Base-by-base conservation (phyloP, 2,329 filamentous ascomycete species). In the Tolypocladium tropicale region DNA sequence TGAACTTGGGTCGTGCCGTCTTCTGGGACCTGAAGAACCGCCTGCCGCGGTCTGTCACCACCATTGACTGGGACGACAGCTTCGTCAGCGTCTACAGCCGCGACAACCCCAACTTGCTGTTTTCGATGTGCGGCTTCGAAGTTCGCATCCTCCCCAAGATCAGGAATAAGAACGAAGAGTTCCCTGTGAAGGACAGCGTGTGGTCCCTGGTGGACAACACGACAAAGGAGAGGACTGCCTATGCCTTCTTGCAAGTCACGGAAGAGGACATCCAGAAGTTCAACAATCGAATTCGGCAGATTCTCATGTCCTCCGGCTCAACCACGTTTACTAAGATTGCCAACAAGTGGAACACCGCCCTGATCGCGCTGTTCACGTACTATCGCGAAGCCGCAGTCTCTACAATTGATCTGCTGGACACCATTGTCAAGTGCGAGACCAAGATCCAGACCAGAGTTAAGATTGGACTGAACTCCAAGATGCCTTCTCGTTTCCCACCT, bases 11-110 rank as follows among this genome's bases (percentile, higher is more conserved):
- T 46, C 87, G 95, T 58, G 95, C 95, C 57, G 94, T 96, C 2
- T 99, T 99, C 76, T 99, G 94, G 94, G 93, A 99, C 68, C 74
- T 99, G 70, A 97, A 99, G 81, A 99, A 99, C 71, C 86, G 94
- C 43, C 78, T 99, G 56, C 95, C 94, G 28, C 83, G 94, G 63
- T 96, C 92, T 2, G 85, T 99, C 49, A 99, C 94, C 0, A 99
- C 94, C 0, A 95, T 99, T 57, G 94, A 99, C 61, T 99, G 94
- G 94, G 94, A 99, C 64, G 94, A 99, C 69, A 97, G 94, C 0
- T 99, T 99, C 67, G 89, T 91, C 30, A 97, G 93, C 65, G 94
- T 99, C 11, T 99, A 99, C 78, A 97, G 93, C 70, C 85, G 90
- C 62, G 94, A 99, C 73, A 99, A 99, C 68, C 94, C 95, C 2